Evolutionary conservation across 192 early-diverging fungal genomes (phyloP), one percentile per base, ranked within the genome.

Genomic region (Radiomyces spectabilis): DNA sequence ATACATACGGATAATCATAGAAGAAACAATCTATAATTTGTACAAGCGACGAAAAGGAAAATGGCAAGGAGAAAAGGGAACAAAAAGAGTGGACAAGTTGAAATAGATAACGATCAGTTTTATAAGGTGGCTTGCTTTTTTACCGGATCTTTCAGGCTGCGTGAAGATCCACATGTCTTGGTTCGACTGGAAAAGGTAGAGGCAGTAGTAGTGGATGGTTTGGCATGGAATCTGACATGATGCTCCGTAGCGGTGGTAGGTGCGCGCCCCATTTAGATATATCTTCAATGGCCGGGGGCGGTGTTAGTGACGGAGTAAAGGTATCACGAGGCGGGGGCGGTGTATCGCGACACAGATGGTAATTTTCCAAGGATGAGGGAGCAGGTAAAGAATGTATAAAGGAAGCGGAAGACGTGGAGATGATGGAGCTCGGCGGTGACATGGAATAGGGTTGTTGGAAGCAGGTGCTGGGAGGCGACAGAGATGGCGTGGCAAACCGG

Each of bases 201-300:
- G n/a, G n/a, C n/a, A n/a, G n/a, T n/a, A n/a, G n/a, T n/a, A n/a
- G n/a, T n/a, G n/a, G n/a, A n/a, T n/a, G n/a, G n/a, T n/a, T n/a
- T n/a, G n/a, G n/a, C n/a, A n/a, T n/a, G n/a, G n/a, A n/a, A 35
- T 35, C 33, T 35, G 33, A 29, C 46, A 48, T 48, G 46, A 48
- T 48, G 26, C 25, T 13, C 5, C 46, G 46, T 22, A 48, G 21
- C 3, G 46, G 46, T 22, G 46, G 46, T 27, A 48, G 15, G 24
- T 48, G 24, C 4, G 21, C 15, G 15, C 46, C 46, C 46, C 46
- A 48, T 42, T 42, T 19, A 27, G 24, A 13, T 1, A 4, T 6
- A 29, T 48, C 24, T 31, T 43, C 42, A 19, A 43, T 43, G 42
- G 42, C 18, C 6, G 24, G 42, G 42, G 10, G 46, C 46, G 9